These are phyloP conservation scores for Aspergillus avenaceus DNA, from an alignment of 495 filamentous ascomycete species.

Conservation along the genomic window DNA sequence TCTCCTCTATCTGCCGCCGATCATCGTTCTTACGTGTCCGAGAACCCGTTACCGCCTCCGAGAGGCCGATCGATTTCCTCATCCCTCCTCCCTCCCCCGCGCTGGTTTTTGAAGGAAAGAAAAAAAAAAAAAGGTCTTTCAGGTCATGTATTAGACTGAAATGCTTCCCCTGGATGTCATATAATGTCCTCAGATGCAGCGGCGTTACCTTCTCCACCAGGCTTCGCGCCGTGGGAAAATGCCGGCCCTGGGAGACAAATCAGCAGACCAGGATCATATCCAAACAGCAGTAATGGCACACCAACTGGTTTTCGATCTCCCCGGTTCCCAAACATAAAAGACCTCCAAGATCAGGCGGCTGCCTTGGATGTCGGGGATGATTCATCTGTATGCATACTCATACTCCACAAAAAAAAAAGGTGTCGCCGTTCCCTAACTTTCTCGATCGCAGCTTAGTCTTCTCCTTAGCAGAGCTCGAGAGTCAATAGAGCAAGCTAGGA, in stretches of 20 bases:
- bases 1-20: not conserved
- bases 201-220: slow-evolving; percentile 36
- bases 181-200: slow-evolving; percentile 45
- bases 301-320: slow-evolving; percentile 18
- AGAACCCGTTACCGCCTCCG: not conserved
- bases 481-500: slow-evolving; percentile 32
- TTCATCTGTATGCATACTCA: slow-evolving; percentile 35
- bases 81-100: not conserved
- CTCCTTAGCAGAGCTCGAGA: slow-evolving; percentile 33
- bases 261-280: slow-evolving; percentile 21
- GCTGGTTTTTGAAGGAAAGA: slow-evolving; percentile 4
- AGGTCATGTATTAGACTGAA: slow-evolving; percentile 27
- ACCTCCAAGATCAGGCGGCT: slow-evolving; percentile 54
- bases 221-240: slow-evolving; percentile 35
- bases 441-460: slow-evolving; percentile 30
- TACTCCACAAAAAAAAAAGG: not conserved
- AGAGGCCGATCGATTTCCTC: not conserved
- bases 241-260: slow-evolving; percentile 20
- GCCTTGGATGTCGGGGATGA: slow-evolving; percentile 37
- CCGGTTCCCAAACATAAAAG: slow-evolving; percentile 68
- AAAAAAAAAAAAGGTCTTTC: too few species aligned
- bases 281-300: slow-evolving; percentile 13
- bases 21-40: not conserved
- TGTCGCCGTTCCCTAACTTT: slow-evolving; percentile 14
- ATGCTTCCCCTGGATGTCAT: slow-evolving; percentile 16